These are phyloP conservation scores for Botryotinia narcissicola DNA, from an alignment of 2,329 filamentous ascomycete genomes.

Conservation along the genomic window DNA sequence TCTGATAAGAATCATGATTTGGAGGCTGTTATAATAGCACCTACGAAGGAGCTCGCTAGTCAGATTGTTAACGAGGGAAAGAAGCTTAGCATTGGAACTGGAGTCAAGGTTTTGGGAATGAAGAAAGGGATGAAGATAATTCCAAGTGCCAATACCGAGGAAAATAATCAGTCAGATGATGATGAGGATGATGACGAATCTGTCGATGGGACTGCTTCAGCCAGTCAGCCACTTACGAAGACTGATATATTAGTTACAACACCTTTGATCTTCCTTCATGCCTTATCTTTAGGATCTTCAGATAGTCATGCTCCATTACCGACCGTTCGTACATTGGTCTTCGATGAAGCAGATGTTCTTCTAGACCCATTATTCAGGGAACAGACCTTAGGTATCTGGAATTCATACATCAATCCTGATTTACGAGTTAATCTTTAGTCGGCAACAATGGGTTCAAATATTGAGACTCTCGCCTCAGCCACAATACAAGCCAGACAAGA, in stretches of 20 bases:
- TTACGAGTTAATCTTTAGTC: constrained; percentile 86
- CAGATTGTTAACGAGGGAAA: constrained; percentile 84
- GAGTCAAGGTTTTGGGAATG: constrained; percentile 77
- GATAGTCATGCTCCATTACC: constrained; percentile 53
- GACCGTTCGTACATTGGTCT: constrained; percentile 68
- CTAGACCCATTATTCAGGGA: constrained; percentile 87
- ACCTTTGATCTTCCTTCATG: constrained; percentile 73
- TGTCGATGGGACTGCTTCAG: constrained; percentile 42
- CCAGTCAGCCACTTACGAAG: constrained; percentile 59
- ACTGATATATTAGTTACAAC: constrained; percentile 80
- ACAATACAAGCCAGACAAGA: constrained; percentile 58
- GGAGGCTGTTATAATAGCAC: constrained; percentile 69
- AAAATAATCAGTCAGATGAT: constrained; percentile 40
- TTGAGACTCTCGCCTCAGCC: constrained; percentile 74
- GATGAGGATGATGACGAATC: constrained; percentile 39
- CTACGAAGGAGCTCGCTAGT: constrained; percentile 73
- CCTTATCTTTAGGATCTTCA: constrained; percentile 52
- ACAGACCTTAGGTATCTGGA: constrained; percentile 83
- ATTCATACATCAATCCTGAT: constrained; percentile 66
- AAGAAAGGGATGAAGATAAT: constrained; percentile 77
- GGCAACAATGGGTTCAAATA: constrained; percentile 92
- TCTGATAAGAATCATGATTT: constrained; percentile 49
- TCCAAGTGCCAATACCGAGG: constrained; percentile 42
- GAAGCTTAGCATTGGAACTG: constrained; percentile 75
- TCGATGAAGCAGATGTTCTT: constrained; percentile 95